Evolutionary conservation across 441 rosid species (phyloP).

Genomic region (Mallotus repandus): DNA sequence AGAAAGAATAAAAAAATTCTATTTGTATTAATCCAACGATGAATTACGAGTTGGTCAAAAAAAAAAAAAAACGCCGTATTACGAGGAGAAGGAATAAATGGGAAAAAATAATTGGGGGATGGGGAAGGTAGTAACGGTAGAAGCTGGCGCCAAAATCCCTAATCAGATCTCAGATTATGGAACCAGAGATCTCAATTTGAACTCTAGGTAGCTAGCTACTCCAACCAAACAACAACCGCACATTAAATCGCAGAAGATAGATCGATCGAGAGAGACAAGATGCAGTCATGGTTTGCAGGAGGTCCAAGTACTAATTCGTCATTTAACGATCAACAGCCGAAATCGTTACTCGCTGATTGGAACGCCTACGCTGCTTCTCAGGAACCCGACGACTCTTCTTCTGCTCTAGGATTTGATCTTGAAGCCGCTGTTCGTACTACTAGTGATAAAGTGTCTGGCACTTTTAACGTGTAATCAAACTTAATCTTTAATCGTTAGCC

Average conservation of each 20-base stretch:
- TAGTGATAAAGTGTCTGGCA: slow-evolving; percentile 42
- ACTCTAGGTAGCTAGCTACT: too few species aligned
- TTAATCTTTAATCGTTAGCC: neutral
- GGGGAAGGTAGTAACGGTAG: neutral
- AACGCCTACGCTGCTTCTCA: slow-evolving; percentile 52
- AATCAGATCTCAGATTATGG: neutral
- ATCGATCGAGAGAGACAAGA: slow-evolving; percentile 19
- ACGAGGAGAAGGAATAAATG: too few species aligned
- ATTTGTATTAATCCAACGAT: too few species aligned
- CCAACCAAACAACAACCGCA: too few species aligned
- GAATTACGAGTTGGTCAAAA: too few species aligned
- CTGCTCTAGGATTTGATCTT: slow-evolving; percentile 42
- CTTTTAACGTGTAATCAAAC: slow-evolving; percentile 38
- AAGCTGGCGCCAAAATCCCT: slow-evolving; percentile 14
- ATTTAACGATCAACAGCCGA: slow-evolving; percentile 23
- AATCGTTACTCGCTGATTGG: slow-evolving; percentile 53
- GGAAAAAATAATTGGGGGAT: neutral
- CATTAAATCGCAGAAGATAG: too few species aligned
- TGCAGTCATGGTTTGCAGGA: slow-evolving; percentile 60
- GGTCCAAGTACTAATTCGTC: slow-evolving; percentile 36
- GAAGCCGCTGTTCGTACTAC: slow-evolving; percentile 52
- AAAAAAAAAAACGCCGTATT: too few species aligned
- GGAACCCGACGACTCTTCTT: slow-evolving; percentile 27
- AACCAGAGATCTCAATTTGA: neutral
- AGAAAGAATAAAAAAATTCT: too few species aligned